Conservation (phyloP, 805 yeast species). For the Candida sphagnicola region DNA sequence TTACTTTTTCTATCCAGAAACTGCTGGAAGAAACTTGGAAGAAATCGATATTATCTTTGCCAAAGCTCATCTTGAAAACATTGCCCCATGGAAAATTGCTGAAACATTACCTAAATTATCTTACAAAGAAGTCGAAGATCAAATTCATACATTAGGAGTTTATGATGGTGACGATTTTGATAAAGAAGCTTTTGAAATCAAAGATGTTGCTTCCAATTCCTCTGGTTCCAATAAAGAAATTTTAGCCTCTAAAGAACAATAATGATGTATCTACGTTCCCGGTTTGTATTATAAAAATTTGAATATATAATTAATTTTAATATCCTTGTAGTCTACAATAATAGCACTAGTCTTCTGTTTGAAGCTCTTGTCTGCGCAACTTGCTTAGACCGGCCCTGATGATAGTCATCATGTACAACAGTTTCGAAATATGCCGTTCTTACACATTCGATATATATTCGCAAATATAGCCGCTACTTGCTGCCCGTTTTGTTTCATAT, state of each 20-base stretch:
- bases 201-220: constrained; percentile 23
- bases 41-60: constrained; percentile 58
- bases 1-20: constrained; percentile 44
- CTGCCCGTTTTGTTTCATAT: too few relatives aligned
- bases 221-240: constrained; percentile 11
- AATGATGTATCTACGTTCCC: neutral
- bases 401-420: too few relatives aligned
- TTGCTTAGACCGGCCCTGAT: too few relatives aligned
- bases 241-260: constrained; percentile 4
- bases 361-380: too few relatives aligned
- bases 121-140: constrained; percentile 55
- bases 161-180: constrained; percentile 42
- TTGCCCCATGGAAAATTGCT: constrained; percentile 62
- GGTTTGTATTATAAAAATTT: neutral
- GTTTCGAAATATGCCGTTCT: too few relatives aligned
- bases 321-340: too few relatives aligned
- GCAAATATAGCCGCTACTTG: too few relatives aligned
- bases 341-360: too few relatives aligned
- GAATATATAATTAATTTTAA: neutral
- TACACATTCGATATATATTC: too few relatives aligned
- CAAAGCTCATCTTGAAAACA: constrained; percentile 54
- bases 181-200: constrained; percentile 30
- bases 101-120: constrained; percentile 55
- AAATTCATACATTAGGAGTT: constrained; percentile 56
- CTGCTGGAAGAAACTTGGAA: constrained; percentile 43